A percentile compares a stretch with the other conserved stretches of the same genome.
Conservation (phyloP, 2,329 filamentous ascomycete genomes). For the Arthrinium puccinioides region DNA sequence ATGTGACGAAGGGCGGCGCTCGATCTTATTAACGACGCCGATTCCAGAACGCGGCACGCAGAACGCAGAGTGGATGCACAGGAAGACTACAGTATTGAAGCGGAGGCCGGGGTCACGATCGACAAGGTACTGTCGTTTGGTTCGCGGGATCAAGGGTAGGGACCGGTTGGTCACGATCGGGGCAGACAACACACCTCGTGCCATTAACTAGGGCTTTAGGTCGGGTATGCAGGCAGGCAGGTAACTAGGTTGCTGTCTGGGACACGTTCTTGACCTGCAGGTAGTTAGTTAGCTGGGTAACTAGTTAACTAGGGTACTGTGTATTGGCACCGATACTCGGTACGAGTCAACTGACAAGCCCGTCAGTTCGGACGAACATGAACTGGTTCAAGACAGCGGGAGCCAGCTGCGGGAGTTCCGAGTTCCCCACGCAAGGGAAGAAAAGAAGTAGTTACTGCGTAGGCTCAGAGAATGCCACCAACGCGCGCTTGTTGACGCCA, state of each 20-base stretch:
- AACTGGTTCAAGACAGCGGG: background rate
- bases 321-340: too few relatives aligned
- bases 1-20: slow-evolving; percentile 1
- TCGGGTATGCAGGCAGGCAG: background rate
- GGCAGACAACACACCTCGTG: background rate
- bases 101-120: background rate
- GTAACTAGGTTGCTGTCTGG: too few relatives aligned
- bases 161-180: background rate
- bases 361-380: background rate
- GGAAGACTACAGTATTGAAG: background rate
- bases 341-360: too few relatives aligned
- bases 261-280: background rate
- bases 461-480: background rate
- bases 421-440: too few relatives aligned
- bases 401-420: too few relatives aligned
- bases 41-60: slow-evolving; percentile 3
- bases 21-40: slow-evolving; percentile 3
- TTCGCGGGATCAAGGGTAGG: background rate
- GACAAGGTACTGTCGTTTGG: background rate
- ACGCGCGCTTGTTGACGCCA: background rate
- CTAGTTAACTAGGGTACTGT: too few relatives aligned
- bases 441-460: too few relatives aligned
- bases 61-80: slow-evolving; percentile 1
- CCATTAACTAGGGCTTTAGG: slow-evolving; percentile 2
- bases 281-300: too few relatives aligned